A percentile compares a stretch with the other conserved stretches of the same genome.
phyloP scores from a whole-genome alignment of 179 eudicot species.

The Silene coronaria region DNA sequence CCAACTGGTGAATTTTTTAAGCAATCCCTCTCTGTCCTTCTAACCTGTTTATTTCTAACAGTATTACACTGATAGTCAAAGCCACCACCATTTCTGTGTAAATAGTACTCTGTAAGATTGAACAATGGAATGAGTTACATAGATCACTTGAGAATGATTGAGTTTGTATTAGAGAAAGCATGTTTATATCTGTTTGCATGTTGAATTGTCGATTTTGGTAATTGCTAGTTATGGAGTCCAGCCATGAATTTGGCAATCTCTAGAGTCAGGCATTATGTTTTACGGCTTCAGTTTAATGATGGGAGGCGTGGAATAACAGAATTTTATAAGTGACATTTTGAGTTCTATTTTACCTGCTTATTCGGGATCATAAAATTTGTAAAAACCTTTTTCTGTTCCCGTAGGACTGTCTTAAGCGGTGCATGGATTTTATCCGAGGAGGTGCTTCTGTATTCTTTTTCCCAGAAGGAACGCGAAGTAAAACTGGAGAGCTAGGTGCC shows the following conservation, averaged over 20 bases:
- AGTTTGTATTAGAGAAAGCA: not conserved
- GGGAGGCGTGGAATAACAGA: not conserved
- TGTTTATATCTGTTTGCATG: not conserved
- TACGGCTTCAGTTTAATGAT: not conserved
- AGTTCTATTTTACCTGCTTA: not conserved
- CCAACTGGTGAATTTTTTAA: slow-evolving; percentile 51
- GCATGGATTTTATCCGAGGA: slow-evolving; percentile 73
- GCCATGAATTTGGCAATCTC: not conserved
- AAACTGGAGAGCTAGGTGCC: slow-evolving; percentile 71
- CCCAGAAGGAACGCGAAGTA: slow-evolving; percentile 96
- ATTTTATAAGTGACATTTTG: not conserved
- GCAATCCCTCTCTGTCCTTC: not conserved
- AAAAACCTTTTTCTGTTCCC: not conserved
- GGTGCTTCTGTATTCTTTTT: slow-evolving; percentile 93
- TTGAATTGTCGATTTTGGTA: not conserved
- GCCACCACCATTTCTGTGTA: not conserved
- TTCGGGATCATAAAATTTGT: slow-evolving; percentile 10
- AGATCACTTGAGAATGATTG: not conserved
- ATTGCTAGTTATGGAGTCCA: not conserved
- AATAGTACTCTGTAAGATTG: too few relatives aligned
- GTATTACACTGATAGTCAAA: not conserved
- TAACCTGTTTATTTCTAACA: not conserved
- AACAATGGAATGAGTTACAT: too few relatives aligned
- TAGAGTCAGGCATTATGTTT: not conserved
- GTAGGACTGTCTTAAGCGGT: slow-evolving; percentile 80